Evolutionary conservation across 192 early-diverging fungal genomes (phyloP).

Genomic region (Coemansia aciculifera): DNA sequence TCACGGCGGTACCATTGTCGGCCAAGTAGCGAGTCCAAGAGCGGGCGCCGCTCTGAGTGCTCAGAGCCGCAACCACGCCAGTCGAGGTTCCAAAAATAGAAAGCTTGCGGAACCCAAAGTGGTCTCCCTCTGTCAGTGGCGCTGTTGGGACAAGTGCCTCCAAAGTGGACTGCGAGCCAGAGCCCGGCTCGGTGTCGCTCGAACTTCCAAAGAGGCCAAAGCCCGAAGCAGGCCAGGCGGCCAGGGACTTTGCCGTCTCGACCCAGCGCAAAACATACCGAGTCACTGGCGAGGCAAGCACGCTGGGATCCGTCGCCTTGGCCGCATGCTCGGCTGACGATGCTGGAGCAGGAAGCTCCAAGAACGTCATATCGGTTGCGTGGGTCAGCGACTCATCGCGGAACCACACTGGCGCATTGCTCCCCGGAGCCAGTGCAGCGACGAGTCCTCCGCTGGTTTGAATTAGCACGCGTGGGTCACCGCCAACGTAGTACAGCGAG

Average conservation of each 20-base stretch:
- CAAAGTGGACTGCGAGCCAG: conserved; percentile 8
- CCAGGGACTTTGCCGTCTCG: conserved; percentile 37
- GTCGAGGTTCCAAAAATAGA: conserved; percentile 73
- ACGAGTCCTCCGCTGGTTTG: conserved; percentile 64
- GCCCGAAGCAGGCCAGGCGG: conserved; percentile 54
- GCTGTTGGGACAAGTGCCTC: conserved; percentile 2
- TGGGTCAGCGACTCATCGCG: conserved; percentile 84
- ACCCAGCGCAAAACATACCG: conserved; percentile 69
- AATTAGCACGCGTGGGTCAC: conserved; percentile 50
- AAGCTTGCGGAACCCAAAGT: conserved; percentile 86
- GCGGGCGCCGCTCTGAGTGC: conserved; percentile 73
- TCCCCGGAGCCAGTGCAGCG: conserved; percentile 53
- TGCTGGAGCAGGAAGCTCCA: conserved; percentile 76
- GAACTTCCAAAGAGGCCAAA: conserved; percentile 40
- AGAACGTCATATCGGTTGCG: conserved; percentile 65
- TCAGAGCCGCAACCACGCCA: conserved; percentile 82
- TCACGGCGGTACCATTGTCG: conserved; percentile 17
- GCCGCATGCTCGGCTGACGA: conserved; percentile 44
- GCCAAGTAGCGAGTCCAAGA: conserved; percentile 73
- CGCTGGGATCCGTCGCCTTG: conserved; percentile 49
- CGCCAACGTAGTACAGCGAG: conserved; percentile 11
- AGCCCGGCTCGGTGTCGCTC: conserved; percentile 6
- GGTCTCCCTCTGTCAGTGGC: conserved; percentile 29
- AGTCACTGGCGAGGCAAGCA: conserved; percentile 58
- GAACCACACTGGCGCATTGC: conserved; percentile 65